Percentiles rank a stretch among this genome's conserved stretches.
Evolutionary conservation across 179 eudicot species (phyloP).

Genomic region (Amaranthus tricolor): DNA sequence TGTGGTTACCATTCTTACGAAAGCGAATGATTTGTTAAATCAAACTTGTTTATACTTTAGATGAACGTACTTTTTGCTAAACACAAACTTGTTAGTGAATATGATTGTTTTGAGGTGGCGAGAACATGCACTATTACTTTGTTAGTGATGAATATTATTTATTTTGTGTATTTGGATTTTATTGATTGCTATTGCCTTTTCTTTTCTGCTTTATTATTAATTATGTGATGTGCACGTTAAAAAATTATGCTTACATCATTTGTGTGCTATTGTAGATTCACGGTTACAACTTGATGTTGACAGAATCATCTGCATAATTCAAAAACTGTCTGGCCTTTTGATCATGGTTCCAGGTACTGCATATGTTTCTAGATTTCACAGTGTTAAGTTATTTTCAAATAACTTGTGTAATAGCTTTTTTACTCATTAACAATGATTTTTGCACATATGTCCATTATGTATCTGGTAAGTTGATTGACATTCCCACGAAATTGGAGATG

Average conservation of each 20-base stretch:
- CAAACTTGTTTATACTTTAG: no score
- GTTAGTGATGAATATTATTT: background rate
- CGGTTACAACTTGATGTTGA: constrained; percentile 34
- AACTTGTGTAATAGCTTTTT: background rate
- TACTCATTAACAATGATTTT: background rate
- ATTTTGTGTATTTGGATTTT: background rate
- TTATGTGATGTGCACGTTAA: background rate
- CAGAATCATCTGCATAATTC: constrained; percentile 34
- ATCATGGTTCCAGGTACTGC: constrained; percentile 61
- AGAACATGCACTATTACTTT: background rate
- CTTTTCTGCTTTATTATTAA: background rate
- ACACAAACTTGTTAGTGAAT: no score
- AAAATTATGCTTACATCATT: constrained; percentile 12
- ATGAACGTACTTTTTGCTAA: no score
- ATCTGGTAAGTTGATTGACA: background rate
- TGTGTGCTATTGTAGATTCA: constrained; percentile 36
- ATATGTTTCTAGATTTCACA: background rate
- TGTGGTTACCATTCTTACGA: no score
- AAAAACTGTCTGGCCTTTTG: constrained; percentile 59
- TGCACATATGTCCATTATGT: background rate
- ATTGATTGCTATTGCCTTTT: background rate
- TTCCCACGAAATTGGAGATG: background rate
- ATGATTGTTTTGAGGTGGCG: no score
- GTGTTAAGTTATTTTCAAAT: background rate
- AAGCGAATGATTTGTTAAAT: no score